Percentiles rank a stretch among this genome's conserved stretches.
Evolutionary conservation across 2,329 filamentous ascomycete species (phyloP).

Genomic region (Westerdykella aurantiaca): DNA sequence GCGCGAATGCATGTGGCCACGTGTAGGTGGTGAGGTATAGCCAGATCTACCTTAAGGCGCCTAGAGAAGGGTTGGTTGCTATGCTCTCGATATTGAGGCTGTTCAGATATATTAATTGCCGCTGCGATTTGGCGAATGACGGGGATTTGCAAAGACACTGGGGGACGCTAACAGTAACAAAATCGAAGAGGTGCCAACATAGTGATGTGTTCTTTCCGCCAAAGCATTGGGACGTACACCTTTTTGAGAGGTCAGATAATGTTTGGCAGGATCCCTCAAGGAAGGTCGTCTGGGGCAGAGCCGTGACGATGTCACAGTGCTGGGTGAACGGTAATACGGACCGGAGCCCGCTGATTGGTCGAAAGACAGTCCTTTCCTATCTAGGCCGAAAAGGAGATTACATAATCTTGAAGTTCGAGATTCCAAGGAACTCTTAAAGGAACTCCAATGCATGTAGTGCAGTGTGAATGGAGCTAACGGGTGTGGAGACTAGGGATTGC

Average conservation of each 20-base stretch:
- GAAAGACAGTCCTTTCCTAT: neutral
- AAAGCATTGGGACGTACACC: too few species aligned
- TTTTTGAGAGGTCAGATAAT: too few species aligned
- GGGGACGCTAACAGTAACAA: neutral
- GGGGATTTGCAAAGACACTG: neutral
- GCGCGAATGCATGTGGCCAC: conserved; percentile 23
- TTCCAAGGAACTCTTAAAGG: too few species aligned
- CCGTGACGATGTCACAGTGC: neutral
- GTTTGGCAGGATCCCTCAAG: neutral
- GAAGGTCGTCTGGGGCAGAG: too few species aligned
- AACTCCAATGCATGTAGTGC: too few species aligned
- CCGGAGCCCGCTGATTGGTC: conserved; percentile 5
- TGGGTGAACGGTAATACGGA: conserved; percentile 5
- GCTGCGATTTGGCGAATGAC: conserved; percentile 22
- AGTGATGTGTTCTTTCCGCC: too few species aligned
- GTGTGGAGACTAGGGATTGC: too few species aligned
- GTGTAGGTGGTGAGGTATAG: conserved; percentile 25
- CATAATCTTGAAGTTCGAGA: too few species aligned
- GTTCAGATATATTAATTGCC: conserved; percentile 34
- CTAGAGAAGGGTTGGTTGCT: conserved; percentile 12
- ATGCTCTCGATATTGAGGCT: conserved; percentile 27
- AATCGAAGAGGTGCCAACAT: neutral
- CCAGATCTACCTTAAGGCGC: conserved; percentile 17
- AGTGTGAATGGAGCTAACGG: too few species aligned
- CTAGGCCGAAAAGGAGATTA: too few species aligned